Evolutionary conservation across 1,139 yeast species (phyloP).

Genomic region (Saccharomyces hybrid): DNA sequence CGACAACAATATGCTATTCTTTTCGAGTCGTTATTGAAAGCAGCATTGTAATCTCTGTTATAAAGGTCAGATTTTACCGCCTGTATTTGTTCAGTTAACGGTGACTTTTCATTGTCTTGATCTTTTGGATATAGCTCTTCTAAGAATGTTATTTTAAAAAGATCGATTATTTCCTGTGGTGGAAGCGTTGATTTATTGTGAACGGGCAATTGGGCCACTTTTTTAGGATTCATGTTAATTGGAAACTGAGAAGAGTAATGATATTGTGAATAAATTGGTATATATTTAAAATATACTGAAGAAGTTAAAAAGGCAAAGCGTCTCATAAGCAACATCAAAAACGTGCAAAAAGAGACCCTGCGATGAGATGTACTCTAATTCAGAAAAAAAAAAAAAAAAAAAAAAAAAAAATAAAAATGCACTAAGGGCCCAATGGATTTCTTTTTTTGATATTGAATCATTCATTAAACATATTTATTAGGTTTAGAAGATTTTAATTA

Average conservation of each 20-base stretch:
- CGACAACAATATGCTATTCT: conserved; percentile 72
- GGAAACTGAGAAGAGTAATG: neutral
- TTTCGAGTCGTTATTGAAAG: conserved; percentile 57
- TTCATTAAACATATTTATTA: conserved; percentile 1
- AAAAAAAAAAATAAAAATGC: neutral
- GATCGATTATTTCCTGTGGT: conserved; percentile 39
- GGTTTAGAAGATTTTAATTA: conserved; percentile 1
- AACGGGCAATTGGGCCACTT: conserved; percentile 16
- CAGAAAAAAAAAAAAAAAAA: neutral
- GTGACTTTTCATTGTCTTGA: conserved; percentile 30
- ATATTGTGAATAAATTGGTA: neutral
- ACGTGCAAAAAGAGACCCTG: neutral
- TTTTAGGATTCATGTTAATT: neutral
- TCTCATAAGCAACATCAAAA: neutral
- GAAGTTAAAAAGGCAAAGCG: neutral
- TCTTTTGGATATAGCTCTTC: conserved; percentile 34
- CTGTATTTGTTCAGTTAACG: conserved; percentile 44
- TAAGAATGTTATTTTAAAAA: conserved; percentile 43
- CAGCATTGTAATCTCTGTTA: conserved; percentile 59
- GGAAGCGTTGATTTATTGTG: conserved; percentile 25
- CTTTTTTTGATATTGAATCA: neutral
- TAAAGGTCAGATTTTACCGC: conserved; percentile 60
- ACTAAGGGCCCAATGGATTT: neutral
- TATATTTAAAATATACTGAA: neutral
- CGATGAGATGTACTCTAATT: neutral